A percentile compares a stretch with the other conserved stretches of the same genome.
Conservation (phyloP, 192 early-diverging fungal genomes). For the Coemansia asiatica region DNA sequence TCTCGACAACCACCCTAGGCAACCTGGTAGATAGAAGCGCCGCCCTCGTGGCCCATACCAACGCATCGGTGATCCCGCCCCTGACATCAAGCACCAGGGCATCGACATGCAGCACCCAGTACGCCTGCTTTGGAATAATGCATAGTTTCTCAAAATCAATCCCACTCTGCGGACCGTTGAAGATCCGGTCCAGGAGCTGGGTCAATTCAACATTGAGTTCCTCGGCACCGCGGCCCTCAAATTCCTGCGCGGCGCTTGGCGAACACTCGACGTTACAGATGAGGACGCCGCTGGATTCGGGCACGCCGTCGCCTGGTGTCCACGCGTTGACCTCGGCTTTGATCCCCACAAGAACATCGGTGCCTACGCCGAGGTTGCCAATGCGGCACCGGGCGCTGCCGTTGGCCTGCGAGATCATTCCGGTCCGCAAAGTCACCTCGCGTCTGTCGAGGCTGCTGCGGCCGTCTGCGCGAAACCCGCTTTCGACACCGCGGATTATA, state of each 20-base stretch:
- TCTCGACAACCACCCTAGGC: constrained; percentile 81
- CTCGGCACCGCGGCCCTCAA: constrained; percentile 76
- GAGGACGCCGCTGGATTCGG: constrained; percentile 63
- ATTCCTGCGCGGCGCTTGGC: constrained; percentile 79
- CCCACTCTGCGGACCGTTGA: constrained; percentile 81
- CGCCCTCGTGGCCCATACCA: constrained; percentile 82
- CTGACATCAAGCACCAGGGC: constrained; percentile 88
- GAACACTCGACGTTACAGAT: constrained; percentile 92
- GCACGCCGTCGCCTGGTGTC: constrained; percentile 61
- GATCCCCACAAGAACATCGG: constrained; percentile 91
- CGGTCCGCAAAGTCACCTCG: constrained; percentile 77
- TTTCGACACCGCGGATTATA: constrained; percentile 78
- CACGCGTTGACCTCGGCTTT: constrained; percentile 84
- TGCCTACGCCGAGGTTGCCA: constrained; percentile 67
- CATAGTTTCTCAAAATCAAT: constrained; percentile 82
- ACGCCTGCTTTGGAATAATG: constrained; percentile 86
- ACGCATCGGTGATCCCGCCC: constrained; percentile 82
- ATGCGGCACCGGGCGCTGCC: constrained; percentile 76
- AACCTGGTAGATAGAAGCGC: constrained; percentile 87
- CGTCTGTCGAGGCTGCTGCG: constrained; percentile 77
- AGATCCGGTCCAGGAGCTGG: constrained; percentile 74
- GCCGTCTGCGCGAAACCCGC: constrained; percentile 84
- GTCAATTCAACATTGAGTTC: constrained; percentile 84
- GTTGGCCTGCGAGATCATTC: constrained; percentile 85
- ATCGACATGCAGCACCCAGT: constrained; percentile 91